Percentiles rank a stretch among this genome's conserved stretches.
These are phyloP conservation scores for Graphiopsis chlorocephala DNA, from an alignment of 2,329 filamentous ascomycete species.

Conservation along the genomic window DNA sequence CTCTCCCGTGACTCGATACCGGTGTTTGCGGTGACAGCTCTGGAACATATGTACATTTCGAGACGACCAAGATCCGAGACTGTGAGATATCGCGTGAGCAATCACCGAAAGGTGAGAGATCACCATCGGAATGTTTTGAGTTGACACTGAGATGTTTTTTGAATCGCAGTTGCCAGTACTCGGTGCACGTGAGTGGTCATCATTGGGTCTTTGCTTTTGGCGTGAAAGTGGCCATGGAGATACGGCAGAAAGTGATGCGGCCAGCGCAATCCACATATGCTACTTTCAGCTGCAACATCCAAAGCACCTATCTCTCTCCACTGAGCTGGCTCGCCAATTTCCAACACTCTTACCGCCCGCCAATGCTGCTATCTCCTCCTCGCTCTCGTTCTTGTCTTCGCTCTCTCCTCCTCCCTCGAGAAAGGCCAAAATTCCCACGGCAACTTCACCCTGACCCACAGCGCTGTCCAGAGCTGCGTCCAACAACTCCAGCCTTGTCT, in stretches of 20 bases:
- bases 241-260: rapidly evolving
- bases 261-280: background rate
- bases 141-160: too few species aligned
- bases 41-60: too few species aligned
- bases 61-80: too few species aligned
- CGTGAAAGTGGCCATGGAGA: background rate
- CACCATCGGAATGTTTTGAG: too few species aligned
- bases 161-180: background rate
- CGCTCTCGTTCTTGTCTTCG: background rate
- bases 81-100: too few species aligned
- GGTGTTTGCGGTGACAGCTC: too few species aligned
- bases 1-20: too few species aligned
- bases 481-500: background rate
- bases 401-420: background rate
- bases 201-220: background rate
- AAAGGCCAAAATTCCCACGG: background rate
- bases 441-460: background rate
- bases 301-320: background rate
- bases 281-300: background rate
- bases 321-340: background rate
- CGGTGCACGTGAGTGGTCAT: too few species aligned
- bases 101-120: too few species aligned
- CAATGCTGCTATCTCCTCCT: background rate
- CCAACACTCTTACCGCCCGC: background rate
- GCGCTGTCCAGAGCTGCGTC: background rate